Percentiles rank a stretch among this genome's conserved stretches.
phyloP scores from a whole-genome alignment of 371 early-diverging fungal species.

The Rhizomucor pusillus region DNA sequence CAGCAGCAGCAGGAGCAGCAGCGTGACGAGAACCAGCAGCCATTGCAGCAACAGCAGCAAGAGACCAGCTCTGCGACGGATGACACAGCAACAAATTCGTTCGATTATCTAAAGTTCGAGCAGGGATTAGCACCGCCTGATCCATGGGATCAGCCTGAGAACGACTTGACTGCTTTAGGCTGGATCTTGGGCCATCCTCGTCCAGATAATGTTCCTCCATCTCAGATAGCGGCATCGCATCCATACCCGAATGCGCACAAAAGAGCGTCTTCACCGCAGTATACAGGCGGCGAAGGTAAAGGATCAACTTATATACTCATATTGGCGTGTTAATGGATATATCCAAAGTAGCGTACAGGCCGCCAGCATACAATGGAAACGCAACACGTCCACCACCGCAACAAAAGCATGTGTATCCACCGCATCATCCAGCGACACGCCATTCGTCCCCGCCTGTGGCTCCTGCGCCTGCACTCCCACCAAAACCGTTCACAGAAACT shows the following conservation, averaged over 20 bases:
- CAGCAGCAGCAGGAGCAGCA: slow-evolving; percentile 1
- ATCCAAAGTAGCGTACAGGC: neutral
- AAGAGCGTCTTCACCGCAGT: no score
- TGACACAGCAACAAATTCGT: neutral
- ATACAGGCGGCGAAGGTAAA: no score
- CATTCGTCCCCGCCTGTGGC: slow-evolving; percentile 15
- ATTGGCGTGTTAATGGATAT: no score
- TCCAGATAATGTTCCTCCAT: slow-evolving; percentile 1
- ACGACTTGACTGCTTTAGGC: slow-evolving; percentile 50
- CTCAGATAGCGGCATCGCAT: neutral
- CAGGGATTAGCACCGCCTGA: slow-evolving; percentile 71
- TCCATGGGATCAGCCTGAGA: slow-evolving; percentile 71
- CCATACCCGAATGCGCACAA: neutral
- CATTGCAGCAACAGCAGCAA: neutral
- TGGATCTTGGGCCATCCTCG: slow-evolving; percentile 29
- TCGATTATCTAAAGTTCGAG: slow-evolving; percentile 68
- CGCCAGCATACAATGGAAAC: neutral
- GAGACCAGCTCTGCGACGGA: neutral
- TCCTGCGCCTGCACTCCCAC: slow-evolving; percentile 16
- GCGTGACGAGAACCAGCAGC: no score
- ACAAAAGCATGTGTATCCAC: slow-evolving; percentile 2
- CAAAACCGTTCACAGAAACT: slow-evolving; percentile 12
- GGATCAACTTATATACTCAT: no score
- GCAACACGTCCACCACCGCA: neutral
- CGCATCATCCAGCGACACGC: slow-evolving; percentile 10